phyloP scores from a whole-genome alignment of 768 basidiomycete species.

The Russula emetica region DNA sequence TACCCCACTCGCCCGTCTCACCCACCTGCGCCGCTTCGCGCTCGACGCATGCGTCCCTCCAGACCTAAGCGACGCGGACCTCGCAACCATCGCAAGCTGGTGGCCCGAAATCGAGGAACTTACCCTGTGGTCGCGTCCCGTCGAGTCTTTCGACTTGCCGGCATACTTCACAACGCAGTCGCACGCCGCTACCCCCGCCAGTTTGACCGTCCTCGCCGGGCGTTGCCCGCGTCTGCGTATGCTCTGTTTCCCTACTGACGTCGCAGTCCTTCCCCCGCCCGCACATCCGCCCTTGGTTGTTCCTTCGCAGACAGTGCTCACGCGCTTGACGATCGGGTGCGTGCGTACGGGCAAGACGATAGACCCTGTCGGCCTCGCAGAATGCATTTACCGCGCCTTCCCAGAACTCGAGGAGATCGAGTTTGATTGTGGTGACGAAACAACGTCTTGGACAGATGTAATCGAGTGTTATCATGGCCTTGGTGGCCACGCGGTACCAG shows the following conservation, averaged over 20 bases:
- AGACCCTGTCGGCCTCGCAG: conserved; percentile 22
- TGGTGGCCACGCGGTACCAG: conserved; percentile 4
- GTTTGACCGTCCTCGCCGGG: conserved; percentile 28
- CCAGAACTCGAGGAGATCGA: conserved; percentile 22
- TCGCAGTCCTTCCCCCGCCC: conserved; percentile 12
- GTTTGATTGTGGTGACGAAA: conserved; percentile 25
- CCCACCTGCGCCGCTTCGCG: conserved; percentile 30
- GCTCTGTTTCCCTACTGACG: conserved; percentile 30
- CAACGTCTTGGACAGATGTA: conserved; percentile 24
- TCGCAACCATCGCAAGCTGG: conserved; percentile 31
- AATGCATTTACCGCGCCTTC: conserved; percentile 26
- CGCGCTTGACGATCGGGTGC: conserved; percentile 28
- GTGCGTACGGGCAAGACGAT: conserved; percentile 23
- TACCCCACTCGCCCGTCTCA: conserved; percentile 31
- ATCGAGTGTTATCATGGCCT: conserved; percentile 21
- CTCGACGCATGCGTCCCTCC: conserved; percentile 31
- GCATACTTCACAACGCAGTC: conserved; percentile 27
- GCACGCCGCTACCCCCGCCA: conserved; percentile 30
- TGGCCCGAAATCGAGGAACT: conserved; percentile 33
- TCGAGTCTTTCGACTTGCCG: conserved; percentile 26
- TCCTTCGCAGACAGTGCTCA: conserved; percentile 25
- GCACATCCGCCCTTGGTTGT: conserved; percentile 10
- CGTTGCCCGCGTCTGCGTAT: conserved; percentile 29
- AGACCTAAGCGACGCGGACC: conserved; percentile 31
- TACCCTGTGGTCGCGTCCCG: conserved; percentile 29